Conservation (phyloP, 2,329 filamentous ascomycete species). For the Cladorrhinum sp. region DNA sequence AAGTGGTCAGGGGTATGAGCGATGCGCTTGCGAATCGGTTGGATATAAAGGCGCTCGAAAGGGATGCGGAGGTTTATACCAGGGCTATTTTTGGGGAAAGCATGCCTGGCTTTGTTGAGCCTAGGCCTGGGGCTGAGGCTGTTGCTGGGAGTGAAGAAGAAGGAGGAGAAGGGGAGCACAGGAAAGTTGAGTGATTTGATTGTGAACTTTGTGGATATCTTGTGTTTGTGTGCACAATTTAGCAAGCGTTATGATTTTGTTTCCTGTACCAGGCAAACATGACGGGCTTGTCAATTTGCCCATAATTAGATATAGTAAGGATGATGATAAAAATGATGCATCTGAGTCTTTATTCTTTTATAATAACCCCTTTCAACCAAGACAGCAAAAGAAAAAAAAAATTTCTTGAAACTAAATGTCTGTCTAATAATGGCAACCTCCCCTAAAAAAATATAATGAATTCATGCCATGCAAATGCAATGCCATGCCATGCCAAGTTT, state of each 20-base stretch:
- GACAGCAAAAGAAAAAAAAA: neutral
- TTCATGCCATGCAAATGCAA: neutral
- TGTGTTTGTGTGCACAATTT: neutral
- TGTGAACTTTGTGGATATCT: neutral
- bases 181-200: slow-evolving; percentile 5
- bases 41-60: slow-evolving; percentile 58
- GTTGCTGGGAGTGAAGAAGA: neutral
- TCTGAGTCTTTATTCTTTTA: neutral
- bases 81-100: slow-evolving; percentile 36
- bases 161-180: neutral
- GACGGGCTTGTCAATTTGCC: too few relatives aligned
- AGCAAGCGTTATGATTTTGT: neutral
- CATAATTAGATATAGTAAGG: neutral
- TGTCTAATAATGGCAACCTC: neutral
- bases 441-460: neutral
- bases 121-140: neutral
- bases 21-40: slow-evolving; percentile 63
- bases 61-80: slow-evolving; percentile 63
- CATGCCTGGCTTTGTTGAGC: neutral
- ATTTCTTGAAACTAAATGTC: neutral
- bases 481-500: neutral
- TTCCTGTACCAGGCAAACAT: neutral
- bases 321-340: neutral
- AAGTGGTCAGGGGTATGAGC: slow-evolving; percentile 69
- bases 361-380: neutral